phyloP scores from a whole-genome alignment of 2,329 filamentous ascomycete species.

The Lasiodiplodia sp. region DNA sequence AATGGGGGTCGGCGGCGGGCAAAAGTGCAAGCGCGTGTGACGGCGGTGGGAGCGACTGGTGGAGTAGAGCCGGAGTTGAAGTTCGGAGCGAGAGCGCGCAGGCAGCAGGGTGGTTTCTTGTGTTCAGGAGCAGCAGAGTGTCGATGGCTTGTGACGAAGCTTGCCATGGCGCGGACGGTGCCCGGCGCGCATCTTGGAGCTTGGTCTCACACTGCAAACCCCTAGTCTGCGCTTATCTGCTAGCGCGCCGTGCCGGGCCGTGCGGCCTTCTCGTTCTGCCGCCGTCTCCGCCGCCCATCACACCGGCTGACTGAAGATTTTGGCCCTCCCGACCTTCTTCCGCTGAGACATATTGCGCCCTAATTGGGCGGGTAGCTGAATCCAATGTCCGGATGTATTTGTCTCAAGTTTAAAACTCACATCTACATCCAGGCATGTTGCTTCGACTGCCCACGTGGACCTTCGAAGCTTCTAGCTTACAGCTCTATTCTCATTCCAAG shows the following conservation, averaged over 20 bases:
- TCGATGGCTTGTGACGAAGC: conserved; percentile 27
- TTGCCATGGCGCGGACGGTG: conserved; percentile 8
- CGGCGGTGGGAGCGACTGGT: background rate
- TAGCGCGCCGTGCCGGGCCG: conserved; percentile 9
- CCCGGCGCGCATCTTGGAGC: conserved; percentile 27
- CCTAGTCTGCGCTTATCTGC: conserved; percentile 2
- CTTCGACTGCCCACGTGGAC: background rate
- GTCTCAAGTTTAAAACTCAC: too few species aligned
- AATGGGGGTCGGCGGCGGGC: conserved; percentile 9
- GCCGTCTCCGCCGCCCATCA: background rate
- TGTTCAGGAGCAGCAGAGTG: conserved; percentile 24
- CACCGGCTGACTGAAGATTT: too few species aligned
- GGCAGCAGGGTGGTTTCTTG: conserved; percentile 18
- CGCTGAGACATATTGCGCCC: too few species aligned
- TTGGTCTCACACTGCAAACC: conserved; percentile 16
- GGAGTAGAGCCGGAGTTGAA: background rate
- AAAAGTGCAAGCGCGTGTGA: background rate
- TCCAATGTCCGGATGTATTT: too few species aligned
- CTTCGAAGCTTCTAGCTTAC: background rate
- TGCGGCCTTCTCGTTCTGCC: background rate
- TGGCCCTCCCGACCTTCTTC: too few species aligned
- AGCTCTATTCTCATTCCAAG: background rate
- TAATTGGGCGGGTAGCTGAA: too few species aligned
- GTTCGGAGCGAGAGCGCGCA: background rate
- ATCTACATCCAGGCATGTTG: background rate